These are phyloP conservation scores for Leishmania gerbilli DNA, from an alignment of 208 protist genomes.

Conservation along the genomic window DNA sequence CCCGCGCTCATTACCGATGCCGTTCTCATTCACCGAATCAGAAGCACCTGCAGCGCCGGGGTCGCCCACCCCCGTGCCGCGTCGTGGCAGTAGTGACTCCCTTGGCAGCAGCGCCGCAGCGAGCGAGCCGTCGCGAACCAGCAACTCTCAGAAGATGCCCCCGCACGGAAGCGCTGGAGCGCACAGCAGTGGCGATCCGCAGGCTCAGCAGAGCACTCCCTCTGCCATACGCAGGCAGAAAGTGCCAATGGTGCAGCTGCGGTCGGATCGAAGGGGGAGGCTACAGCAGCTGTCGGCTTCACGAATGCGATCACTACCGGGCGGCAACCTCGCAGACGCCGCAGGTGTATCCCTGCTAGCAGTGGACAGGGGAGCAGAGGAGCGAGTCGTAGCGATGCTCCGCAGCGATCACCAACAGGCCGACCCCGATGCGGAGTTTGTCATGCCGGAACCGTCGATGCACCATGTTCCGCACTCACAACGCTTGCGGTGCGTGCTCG, in stretches of 20 bases:
- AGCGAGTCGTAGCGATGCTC: conserved; percentile 42
- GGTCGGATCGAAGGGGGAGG: not conserved
- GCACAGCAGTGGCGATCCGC: not conserved
- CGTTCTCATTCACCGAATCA: not conserved
- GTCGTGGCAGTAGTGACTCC: not conserved
- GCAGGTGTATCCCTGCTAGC: conserved; percentile 27
- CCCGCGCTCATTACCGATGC: not conserved
- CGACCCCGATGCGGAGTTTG: conserved; percentile 1
- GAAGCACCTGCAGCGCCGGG: not conserved
- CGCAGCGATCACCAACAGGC: conserved; percentile 19
- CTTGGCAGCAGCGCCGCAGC: not conserved
- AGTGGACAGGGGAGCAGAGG: conserved; percentile 28
- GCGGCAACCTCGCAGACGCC: conserved; percentile 17
- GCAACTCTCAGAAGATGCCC: not conserved
- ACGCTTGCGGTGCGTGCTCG: conserved; percentile 52
- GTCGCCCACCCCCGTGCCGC: not conserved
- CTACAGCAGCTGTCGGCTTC: not conserved
- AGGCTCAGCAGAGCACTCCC: not conserved
- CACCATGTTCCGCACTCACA: conserved; percentile 40
- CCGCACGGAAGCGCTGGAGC: not conserved
- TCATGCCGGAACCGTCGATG: conserved; percentile 9
- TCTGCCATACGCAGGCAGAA: not conserved
- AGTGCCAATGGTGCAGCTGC: not conserved
- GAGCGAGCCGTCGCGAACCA: not conserved
- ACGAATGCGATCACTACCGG: conserved; percentile 22